Conservation (phyloP, 1,139 yeast species). For the Hansenula anomala region DNA sequence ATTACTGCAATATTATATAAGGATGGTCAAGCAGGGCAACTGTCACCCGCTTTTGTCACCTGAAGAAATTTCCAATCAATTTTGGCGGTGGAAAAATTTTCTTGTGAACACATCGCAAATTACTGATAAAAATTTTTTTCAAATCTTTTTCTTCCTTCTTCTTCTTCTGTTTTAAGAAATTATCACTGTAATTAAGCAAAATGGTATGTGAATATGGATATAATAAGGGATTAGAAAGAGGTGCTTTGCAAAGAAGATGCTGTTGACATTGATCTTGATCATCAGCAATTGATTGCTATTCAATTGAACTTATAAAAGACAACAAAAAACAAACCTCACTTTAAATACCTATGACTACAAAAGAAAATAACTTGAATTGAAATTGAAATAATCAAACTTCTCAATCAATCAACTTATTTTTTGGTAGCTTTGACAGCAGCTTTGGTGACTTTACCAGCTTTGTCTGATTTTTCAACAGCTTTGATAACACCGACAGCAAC, state of each 20-base stretch:
- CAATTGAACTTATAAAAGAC: no score
- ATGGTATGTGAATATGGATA: slow-evolving; percentile 7
- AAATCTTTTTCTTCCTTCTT: slow-evolving; percentile 3
- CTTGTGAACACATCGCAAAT: not conserved
- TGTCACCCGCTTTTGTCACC: not conserved
- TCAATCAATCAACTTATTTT: slow-evolving; percentile 55
- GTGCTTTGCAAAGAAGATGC: no score
- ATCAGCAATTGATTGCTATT: no score
- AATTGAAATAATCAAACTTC: not conserved
- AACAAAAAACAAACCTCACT: no score
- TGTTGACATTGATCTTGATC: no score
- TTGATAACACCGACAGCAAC: slow-evolving; percentile 99
- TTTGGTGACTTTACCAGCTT: slow-evolving; percentile 98
- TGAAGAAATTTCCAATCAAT: not conserved
- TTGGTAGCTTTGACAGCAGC: slow-evolving; percentile 98
- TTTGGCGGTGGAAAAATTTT: slow-evolving; percentile 2
- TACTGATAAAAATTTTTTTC: slow-evolving; percentile 2
- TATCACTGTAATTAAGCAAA: slow-evolving; percentile 3
- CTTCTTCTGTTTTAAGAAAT: not conserved
- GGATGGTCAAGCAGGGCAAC: no score
- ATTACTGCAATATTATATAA: no score
- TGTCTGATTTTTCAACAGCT: slow-evolving; percentile 92
- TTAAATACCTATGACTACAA: no score
- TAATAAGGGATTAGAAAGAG: no score
- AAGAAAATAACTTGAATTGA: no score